A percentile compares a stretch with the other conserved stretches of the same genome.
These are phyloP conservation scores for Aphanoascus verrucosus DNA, from an alignment of 2,329 filamentous ascomycete species.

Conservation along the genomic window DNA sequence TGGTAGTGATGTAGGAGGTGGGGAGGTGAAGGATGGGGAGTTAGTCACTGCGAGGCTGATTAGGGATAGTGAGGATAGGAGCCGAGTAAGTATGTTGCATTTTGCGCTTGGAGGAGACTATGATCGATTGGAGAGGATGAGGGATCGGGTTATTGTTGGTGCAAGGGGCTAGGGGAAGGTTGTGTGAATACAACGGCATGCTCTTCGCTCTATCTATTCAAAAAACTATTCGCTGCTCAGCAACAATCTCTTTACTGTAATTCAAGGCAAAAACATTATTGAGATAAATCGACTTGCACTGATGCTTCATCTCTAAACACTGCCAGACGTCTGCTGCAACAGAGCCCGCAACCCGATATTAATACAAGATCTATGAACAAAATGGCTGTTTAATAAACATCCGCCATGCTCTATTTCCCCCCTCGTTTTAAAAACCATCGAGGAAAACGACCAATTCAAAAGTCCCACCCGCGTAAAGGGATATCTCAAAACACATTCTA, in stretches of 20 bases:
- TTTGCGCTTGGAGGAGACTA: slow-evolving; percentile 16
- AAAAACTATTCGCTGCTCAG: too few relatives aligned
- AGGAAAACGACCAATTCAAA: too few relatives aligned
- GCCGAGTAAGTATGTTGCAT: slow-evolving; percentile 8
- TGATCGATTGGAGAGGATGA: slow-evolving; percentile 14
- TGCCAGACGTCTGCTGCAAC: not conserved
- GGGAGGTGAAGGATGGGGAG: not conserved
- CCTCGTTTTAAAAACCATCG: too few relatives aligned
- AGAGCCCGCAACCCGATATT: not conserved
- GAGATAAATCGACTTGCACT: not conserved
- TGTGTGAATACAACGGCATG: not conserved
- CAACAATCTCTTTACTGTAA: too few relatives aligned
- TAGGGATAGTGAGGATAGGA: not conserved
- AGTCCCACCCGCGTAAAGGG: not conserved
- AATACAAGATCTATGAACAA: not conserved
- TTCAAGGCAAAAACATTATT: too few relatives aligned
- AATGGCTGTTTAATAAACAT: not conserved
- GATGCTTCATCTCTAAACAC: not conserved
- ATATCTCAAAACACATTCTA: not conserved
- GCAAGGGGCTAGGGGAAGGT: not conserved
- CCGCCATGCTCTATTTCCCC: not conserved
- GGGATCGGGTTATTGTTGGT: slow-evolving; percentile 14
- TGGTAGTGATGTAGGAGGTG: not conserved
- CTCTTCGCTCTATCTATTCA: not conserved
- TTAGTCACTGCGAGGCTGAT: not conserved